Evolutionary conservation across 2,329 filamentous ascomycete genomes (phyloP), one percentile per base, ranked within the genome.

Genomic region (Myriangium duriaei): DNA sequence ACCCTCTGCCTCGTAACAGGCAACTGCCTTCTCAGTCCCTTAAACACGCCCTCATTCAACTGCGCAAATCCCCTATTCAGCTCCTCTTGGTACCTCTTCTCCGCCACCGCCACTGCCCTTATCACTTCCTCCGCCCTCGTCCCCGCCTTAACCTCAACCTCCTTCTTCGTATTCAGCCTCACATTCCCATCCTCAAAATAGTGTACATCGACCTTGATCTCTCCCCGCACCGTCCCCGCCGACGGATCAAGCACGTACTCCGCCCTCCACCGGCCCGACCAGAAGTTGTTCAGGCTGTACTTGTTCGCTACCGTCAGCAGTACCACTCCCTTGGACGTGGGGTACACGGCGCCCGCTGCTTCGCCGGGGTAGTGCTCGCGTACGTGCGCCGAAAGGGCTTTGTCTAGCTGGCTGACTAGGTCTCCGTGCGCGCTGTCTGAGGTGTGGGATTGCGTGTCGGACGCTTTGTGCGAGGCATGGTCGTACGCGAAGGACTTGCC

Each of bases 161-260:
- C 67, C 64, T 95, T 95, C 53, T 74, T 79, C n/a, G 91, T 95
- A 46, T 88, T 71, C 42, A 98, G 72, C 2, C 91, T 81, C 41
- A 98, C 91, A 56, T 98, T 98, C 45, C 91, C 91, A 57, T 98
- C 92, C 64, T 98, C 91, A 66, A 98, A 98, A 71, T 98, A 98
- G 69, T 98, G 91, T 36, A 98, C 88, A 50, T 96, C 87, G 38
- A 95, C 83, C 59, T 88, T 85, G 61, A 96, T 78, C 42, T 71
- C 76, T 51, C 91, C 91, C 26, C 78, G 76, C 30, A 96, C 65
- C 33, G 68, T 68, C 46, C 69, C 69, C 2, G 73, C 72, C n/a
- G 76, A 65, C 1, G 86, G 77, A 45, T 79, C 71, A 60, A 81
- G 81, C 51, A 81, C 72, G 66, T 96, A 96, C 37, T 81, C 71